Evolutionary conservation across 805 yeast genomes (phyloP).

Genomic region (Zygoascus flipseniorum): DNA sequence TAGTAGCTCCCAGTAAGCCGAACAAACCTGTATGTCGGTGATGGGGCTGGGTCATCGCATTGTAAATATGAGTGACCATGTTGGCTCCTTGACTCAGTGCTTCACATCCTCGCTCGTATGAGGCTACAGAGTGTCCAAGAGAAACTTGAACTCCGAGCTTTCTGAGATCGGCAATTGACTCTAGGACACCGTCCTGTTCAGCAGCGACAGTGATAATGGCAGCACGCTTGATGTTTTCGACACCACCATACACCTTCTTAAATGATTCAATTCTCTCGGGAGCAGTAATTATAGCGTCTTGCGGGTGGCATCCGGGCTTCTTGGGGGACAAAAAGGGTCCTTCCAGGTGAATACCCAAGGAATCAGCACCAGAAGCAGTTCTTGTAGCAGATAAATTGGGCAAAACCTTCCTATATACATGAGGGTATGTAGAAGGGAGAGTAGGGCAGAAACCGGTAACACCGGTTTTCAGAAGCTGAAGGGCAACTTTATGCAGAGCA

Average conservation of each 20-base stretch:
- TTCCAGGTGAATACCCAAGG: slow-evolving; percentile 50
- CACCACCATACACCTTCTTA: slow-evolving; percentile 33
- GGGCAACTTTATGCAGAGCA: slow-evolving; percentile 14
- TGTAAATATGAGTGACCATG: slow-evolving; percentile 55
- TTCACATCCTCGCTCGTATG: slow-evolving; percentile 27
- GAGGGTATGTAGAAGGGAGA: slow-evolving; percentile 42
- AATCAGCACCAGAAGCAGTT: slow-evolving; percentile 21
- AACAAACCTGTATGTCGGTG: slow-evolving; percentile 51
- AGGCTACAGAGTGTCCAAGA: slow-evolving; percentile 40
- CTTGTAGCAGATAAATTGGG: slow-evolving; percentile 36
- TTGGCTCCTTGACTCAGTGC: slow-evolving; percentile 46
- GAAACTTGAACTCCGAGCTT: slow-evolving; percentile 33
- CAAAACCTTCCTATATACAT: slow-evolving; percentile 40
- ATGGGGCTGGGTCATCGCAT: slow-evolving; percentile 54
- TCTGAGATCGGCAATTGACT: slow-evolving; percentile 32
- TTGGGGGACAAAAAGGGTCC: slow-evolving; percentile 47
- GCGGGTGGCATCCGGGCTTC: slow-evolving; percentile 47
- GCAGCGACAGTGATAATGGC: slow-evolving; percentile 46
- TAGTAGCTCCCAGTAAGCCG: slow-evolving; percentile 37
- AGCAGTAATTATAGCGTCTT: slow-evolving; percentile 40
- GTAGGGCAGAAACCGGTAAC: slow-evolving; percentile 52
- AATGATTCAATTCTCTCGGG: slow-evolving; percentile 24
- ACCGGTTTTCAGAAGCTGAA: slow-evolving; percentile 38
- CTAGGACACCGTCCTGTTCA: slow-evolving; percentile 40
- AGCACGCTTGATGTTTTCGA: slow-evolving; percentile 30